Evolutionary conservation across 208 protist genomes (phyloP), one percentile per base, ranked within the genome.

Genomic region (Trypanosoma grayi): DNA sequence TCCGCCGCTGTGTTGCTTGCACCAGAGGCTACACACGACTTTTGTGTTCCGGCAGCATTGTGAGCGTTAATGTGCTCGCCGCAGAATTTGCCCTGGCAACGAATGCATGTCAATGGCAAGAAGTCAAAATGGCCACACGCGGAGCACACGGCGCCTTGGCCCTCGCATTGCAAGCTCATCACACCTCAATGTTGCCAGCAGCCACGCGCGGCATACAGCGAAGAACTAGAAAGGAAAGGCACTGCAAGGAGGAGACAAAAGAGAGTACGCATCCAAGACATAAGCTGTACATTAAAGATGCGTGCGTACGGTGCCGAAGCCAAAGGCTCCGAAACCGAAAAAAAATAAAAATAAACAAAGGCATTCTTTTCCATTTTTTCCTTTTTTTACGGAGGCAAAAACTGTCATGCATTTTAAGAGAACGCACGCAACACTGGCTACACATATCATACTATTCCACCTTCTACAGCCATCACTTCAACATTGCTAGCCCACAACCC

Each of bases 41-140:
- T 10, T 8, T 67, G 13, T 36, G 48, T 37, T 16, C 18, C 18
- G 0, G 73, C 53, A 30, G 74, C 36, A 55, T 75, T 73, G 33
- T 93, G 86, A 11, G 33, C 58, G 4, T 52, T 47, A 27, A 79
- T 66, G 64, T 93, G 83, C 0, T 74, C 63, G 5, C 66, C 62
- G 62, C 87, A 93, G 60, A 89, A 85, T 2, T 69, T 28, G 22
- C 67, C 69, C 18, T 59, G 30, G 67, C 87, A 90, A 56, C 59
- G 51, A 24, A 67, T 72, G 63, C 87, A 90, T n/a, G 33, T 58
- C 14, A 69, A 61, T 1, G 81, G 81, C 10, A 90, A 64, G 60
- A 88, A 90, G 68, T 89, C 81, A 62, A 93, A 88, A 36, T 78
- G 66, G 5, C 77, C 76, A 59, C 87, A 93, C 68, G 76, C 79